A percentile compares a stretch with the other conserved stretches of the same genome.
phyloP scores from a whole-genome alignment of 148 eudicot species.

The Chenopodium album region DNA sequence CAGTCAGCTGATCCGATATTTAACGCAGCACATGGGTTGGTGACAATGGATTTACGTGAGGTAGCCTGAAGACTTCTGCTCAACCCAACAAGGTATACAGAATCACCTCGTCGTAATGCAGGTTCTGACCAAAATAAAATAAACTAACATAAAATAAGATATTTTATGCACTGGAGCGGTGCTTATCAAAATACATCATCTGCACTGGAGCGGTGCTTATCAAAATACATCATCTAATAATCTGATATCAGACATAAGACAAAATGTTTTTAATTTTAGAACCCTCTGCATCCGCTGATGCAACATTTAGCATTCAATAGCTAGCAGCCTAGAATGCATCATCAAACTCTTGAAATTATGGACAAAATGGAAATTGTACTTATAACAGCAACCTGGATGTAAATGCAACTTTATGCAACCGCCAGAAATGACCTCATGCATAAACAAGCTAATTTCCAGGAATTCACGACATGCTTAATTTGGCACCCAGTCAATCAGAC shows the following conservation, averaged over 20 bases:
- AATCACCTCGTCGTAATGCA: constrained; percentile 83
- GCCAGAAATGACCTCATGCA: not conserved
- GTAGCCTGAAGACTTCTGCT: constrained; percentile 94
- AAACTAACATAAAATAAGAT: not conserved
- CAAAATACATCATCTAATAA: not conserved
- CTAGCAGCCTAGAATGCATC: not conserved
- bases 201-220: not conserved
- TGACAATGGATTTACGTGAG: constrained; percentile 88
- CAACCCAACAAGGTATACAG: constrained; percentile 90
- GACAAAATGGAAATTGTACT: no score
- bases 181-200: not conserved
- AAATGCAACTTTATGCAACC: no score
- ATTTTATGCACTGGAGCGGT: constrained; percentile 1
- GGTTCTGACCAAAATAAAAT: constrained; percentile 53
- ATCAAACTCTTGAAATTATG: not conserved
- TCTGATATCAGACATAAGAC: not conserved
- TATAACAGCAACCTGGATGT: no score
- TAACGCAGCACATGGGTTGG: constrained; percentile 87
- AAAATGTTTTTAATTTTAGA: not conserved
- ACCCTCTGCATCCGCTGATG: not conserved
- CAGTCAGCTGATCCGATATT: constrained; percentile 87
- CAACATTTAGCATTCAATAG: not conserved
- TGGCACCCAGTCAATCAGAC: not conserved
- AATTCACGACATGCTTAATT: not conserved
- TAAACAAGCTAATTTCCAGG: not conserved